Evolutionary conservation across 1,139 yeast genomes (phyloP), one percentile per base, ranked within the genome.

Genomic region (Blastobotrys elegans): DNA sequence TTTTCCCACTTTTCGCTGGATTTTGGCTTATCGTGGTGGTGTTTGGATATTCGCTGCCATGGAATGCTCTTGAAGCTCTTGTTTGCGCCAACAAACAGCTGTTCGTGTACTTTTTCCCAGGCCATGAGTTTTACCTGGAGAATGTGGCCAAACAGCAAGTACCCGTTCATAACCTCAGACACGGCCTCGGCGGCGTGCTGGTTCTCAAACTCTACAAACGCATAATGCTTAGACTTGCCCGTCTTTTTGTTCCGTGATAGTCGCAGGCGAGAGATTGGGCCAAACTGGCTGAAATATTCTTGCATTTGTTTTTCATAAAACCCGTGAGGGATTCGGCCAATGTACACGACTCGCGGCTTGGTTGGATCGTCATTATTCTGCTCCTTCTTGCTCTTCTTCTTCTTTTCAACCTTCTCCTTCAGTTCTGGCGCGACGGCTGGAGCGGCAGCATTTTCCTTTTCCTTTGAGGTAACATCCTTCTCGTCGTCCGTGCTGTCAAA

Each of bases 161-260:
- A 92, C 68, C 92, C 92, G 70, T 92, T 83, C 98, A 92, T 92
- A 45, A 97, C 82, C 58, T 92, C 97, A 53, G 85, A 85, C 1
- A 96, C 98, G 52, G 89, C 75, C 56, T 80, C 76, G 44, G 97
- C 97, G 51, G 86, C 95, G 43, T 81, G 86, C 34, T 68, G 64
- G 51, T 80, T 75, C 44, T 76, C 79, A 61, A 92, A 92, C 68
- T 90, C 97, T 47, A 92, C 72, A 66, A 87, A 92, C 11, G 90
- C 98, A 66, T 82, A 94, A 68, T 90, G 97, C 70, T 89, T 90
- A 18, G 96, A 83, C 53, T 82, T 80, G 41, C 98, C 98, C 2
- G 95, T 82, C 65, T 83, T 85, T 66, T 85, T 89, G 72, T 87
- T 90, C 64, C 97, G 79, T 37, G 96, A 86, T 51, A 92, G 69